A percentile compares a stretch with the other conserved stretches of the same genome.
Evolutionary conservation across 1,284 basidiomycete genomes (phyloP).

Genomic region (Bothia castanella): DNA sequence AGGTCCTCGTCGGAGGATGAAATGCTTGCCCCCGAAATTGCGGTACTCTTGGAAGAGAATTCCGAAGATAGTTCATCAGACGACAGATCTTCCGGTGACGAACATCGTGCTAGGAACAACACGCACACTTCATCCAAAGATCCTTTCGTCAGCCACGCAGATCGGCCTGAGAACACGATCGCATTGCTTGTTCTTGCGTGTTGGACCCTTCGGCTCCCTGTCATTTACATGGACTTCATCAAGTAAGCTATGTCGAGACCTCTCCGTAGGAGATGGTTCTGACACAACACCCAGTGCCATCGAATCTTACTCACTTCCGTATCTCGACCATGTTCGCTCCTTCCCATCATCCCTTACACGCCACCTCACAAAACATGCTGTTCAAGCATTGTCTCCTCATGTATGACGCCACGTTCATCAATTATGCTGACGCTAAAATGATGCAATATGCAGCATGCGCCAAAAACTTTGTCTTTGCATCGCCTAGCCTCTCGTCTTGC

Average conservation of each 20-base stretch:
- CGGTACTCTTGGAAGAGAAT: constrained; percentile 50
- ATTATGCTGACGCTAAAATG: constrained; percentile 17
- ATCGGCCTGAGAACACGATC: constrained; percentile 57
- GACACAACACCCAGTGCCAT: constrained; percentile 49
- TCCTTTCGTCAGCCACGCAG: constrained; percentile 36
- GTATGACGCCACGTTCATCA: constrained; percentile 37
- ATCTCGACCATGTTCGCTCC: constrained; percentile 67
- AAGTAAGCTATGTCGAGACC: constrained; percentile 43
- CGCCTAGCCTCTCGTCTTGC: constrained; percentile 60
- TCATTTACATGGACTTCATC: constrained; percentile 71
- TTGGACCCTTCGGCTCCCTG: constrained; percentile 75
- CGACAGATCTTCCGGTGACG: constrained; percentile 34
- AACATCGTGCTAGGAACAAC: constrained; percentile 16
- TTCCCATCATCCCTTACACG: constrained; percentile 62
- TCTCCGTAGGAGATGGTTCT: constrained; percentile 3
- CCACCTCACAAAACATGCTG: constrained; percentile 68
- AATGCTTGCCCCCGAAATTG: constrained; percentile 45
- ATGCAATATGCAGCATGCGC: constrained; percentile 50
- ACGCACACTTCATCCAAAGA: constrained; percentile 13
- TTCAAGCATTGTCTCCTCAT: constrained; percentile 62
- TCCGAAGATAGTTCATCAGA: constrained; percentile 49
- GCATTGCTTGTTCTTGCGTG: constrained; percentile 68
- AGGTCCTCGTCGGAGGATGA: constrained; percentile 26
- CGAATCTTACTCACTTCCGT: constrained; percentile 74
- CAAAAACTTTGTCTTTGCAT: constrained; percentile 57